A percentile compares a stretch with the other conserved stretches of the same genome.
These are phyloP conservation scores for Nymphaea colorata DNA, from an alignment of 164 flowering plant genomes.

Conservation along the genomic window DNA sequence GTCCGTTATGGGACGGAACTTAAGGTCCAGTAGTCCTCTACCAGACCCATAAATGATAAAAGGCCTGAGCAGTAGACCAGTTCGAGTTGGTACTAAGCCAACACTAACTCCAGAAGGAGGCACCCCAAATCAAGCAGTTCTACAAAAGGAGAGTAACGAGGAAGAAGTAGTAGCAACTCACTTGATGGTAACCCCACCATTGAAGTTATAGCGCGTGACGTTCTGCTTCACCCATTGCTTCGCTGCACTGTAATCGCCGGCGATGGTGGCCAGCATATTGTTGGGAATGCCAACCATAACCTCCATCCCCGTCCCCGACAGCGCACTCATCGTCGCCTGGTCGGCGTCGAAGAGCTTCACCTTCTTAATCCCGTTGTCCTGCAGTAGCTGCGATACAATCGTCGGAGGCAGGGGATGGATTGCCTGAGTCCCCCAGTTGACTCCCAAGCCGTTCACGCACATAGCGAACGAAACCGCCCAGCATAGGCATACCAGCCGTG, in stretches of 20 bases:
- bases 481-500: neutral
- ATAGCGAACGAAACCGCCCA: neutral
- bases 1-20: no score
- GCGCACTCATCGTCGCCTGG: constrained; percentile 23
- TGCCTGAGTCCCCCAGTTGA: constrained; percentile 65
- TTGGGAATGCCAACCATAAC: constrained; percentile 73
- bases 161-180: constrained; percentile 9
- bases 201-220: constrained; percentile 27
- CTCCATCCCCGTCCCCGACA: constrained; percentile 46
- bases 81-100: no score
- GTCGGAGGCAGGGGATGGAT: constrained; percentile 39
- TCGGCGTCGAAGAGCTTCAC: constrained; percentile 68
- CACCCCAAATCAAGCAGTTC: neutral
- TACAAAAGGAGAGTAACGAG: neutral
- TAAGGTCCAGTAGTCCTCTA: no score
- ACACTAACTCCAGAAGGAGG: no score
- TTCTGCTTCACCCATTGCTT: constrained; percentile 49
- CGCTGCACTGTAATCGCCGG: constrained; percentile 21
- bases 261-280: constrained; percentile 20
- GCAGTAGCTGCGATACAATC: constrained; percentile 38
- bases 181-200: constrained; percentile 61
- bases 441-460: constrained; percentile 18
- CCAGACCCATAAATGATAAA: no score
- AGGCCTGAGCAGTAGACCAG: no score
- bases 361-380: constrained; percentile 50